phyloP scores from a whole-genome alignment of 148 eudicot genomes.

The Pouteria glomerata region DNA sequence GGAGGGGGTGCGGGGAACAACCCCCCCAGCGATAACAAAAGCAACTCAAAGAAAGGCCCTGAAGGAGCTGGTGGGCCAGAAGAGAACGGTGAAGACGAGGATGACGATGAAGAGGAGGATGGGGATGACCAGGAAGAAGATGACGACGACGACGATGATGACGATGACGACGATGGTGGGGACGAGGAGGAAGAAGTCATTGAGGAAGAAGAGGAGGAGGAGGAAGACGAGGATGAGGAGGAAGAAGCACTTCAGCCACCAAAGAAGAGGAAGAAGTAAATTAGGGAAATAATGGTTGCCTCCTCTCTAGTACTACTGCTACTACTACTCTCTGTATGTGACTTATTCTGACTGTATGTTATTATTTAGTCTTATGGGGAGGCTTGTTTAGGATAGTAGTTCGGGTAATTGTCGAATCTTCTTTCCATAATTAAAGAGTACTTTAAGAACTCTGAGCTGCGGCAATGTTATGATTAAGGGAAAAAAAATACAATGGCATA shows the following conservation, averaged over 20 bases:
- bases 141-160: constrained; percentile 13
- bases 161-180: constrained; percentile 7
- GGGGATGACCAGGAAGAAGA: constrained; percentile 12
- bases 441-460: neutral
- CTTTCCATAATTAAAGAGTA: neutral
- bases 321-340: too few relatives aligned
- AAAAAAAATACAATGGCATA: neutral
- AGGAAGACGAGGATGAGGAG: constrained; percentile 20
- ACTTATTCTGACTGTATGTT: neutral
- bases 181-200: constrained; percentile 10
- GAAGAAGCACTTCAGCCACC: constrained; percentile 34
- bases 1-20: constrained; percentile 5
- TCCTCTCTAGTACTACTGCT: too few relatives aligned
- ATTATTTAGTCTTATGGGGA: constrained; percentile 1
- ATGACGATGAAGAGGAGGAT: constrained; percentile 9
- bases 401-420: neutral
- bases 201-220: constrained; percentile 11
- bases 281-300: neutral
- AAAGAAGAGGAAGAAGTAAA: constrained; percentile 31
- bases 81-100: constrained; percentile 26
- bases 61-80: constrained; percentile 14
- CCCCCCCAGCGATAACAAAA: constrained; percentile 13
- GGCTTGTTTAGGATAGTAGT: constrained; percentile 4
- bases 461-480: too few relatives aligned
- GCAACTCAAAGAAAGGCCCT: constrained; percentile 12